phyloP scores from a whole-genome alignment of 2,329 filamentous ascomycete species.

The Cercospora sp. region DNA sequence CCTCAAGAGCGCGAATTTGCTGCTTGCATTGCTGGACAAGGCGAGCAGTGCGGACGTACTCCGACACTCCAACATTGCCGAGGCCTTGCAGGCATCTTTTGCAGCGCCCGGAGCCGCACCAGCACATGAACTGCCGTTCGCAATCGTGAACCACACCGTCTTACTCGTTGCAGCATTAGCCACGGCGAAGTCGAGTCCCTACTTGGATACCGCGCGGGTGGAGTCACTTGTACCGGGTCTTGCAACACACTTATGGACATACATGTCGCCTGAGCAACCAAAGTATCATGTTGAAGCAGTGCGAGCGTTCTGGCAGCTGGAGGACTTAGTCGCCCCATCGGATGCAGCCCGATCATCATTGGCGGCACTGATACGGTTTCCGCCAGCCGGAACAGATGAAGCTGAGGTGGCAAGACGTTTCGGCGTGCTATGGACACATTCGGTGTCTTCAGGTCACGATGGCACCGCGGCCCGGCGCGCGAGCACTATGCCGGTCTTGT shows the following conservation, averaged over 20 bases:
- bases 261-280: conserved; percentile 76
- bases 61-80: not conserved
- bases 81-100: conserved; percentile 3
- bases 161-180: conserved; percentile 21
- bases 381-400: conserved; percentile 1
- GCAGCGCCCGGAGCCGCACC: not conserved
- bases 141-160: conserved; percentile 28
- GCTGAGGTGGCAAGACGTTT: conserved; percentile 69
- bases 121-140: conserved; percentile 20
- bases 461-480: conserved; percentile 27
- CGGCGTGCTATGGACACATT: conserved; percentile 79
- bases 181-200: conserved; percentile 2
- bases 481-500: conserved; percentile 31
- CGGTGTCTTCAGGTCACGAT: conserved; percentile 39
- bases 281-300: conserved; percentile 96
- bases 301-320: conserved; percentile 80
- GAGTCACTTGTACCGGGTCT: conserved; percentile 67
- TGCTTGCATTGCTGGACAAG: conserved; percentile 15
- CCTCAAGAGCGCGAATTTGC: conserved; percentile 2
- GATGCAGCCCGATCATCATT: conserved; percentile 29
- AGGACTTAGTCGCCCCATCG: conserved; percentile 43
- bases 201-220: conserved; percentile 46
- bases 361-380: conserved; percentile 13
- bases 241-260: conserved; percentile 73
- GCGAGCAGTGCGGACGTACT: not conserved